Evolutionary conservation across 805 yeast genomes (phyloP), one percentile per base, ranked within the genome.

Genomic region (Ogataea dorogensis): DNA sequence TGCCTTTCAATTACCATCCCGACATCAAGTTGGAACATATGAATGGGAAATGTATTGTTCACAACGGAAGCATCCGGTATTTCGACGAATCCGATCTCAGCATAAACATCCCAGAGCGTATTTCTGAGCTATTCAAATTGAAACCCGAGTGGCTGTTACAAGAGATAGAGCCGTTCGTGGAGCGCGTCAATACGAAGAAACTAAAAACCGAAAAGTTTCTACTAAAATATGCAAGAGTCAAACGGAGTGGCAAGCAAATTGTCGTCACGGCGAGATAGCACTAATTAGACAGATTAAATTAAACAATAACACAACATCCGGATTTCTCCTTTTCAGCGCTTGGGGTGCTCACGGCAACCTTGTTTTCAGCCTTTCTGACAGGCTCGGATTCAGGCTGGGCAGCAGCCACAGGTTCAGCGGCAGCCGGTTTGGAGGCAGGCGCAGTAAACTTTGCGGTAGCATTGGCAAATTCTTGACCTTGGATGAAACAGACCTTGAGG

Each of bases 381-480:
- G 31, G 24, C 18, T 41, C 35, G 18, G 37, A 33, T 15, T 29
- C 36, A 25, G 45, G 28, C 20, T 35, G 42, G 5, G 35, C 36
- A 12, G 30, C 30, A 25, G 36, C 24, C 18, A 43, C 41, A 29
- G 33, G 35, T 31, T 23, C 15, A 7, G 23, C n/a, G 7, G n/a
- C 23, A 5, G 4, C 23, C n/a, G 23, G 4, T 7, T 21, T 21
- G 23, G 23, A 11, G 41, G 16, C 8, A 4, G 10, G 7, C 24
- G 47, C 30, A 12, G 40, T 37, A 17, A 43, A 27, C 17, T 58
- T 62, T 29, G 54, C 5, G 37, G 65, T 71, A 31, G 68, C 65
- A 56, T 71, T 66, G 46, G 64, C 71, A 61, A 86, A 85, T 36
- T 73, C 59, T 53, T 68, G 63, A 63, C 94, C 95, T 68, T 86